Evolutionary conservation across 345 rosid species (phyloP).

Genomic region (Brassica nigra): DNA sequence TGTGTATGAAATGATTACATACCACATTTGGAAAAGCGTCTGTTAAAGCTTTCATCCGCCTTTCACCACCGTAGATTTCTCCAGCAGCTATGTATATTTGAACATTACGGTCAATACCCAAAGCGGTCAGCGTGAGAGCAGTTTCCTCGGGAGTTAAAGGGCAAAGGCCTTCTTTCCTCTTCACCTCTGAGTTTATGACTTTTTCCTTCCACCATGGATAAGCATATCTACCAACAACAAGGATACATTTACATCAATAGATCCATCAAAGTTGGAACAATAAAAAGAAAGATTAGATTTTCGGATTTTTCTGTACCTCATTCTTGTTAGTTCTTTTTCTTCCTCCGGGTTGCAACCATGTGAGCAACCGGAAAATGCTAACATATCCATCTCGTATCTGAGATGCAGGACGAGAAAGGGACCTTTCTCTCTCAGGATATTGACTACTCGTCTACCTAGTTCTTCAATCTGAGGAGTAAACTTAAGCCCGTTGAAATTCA

Average conservation of each 20-base stretch:
- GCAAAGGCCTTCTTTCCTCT: constrained; percentile 88
- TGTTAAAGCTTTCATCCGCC: constrained; percentile 65
- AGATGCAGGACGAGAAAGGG: constrained; percentile 91
- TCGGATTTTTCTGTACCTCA: constrained; percentile 55
- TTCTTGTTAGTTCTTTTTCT: constrained; percentile 75
- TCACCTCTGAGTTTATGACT: constrained; percentile 73
- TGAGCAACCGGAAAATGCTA: constrained; percentile 95
- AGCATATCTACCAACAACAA: constrained; percentile 63
- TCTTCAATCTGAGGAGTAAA: constrained; percentile 85
- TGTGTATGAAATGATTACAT: constrained; percentile 31
- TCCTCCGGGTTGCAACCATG: constrained; percentile 82
- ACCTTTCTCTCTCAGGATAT: constrained; percentile 75
- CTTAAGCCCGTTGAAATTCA: constrained; percentile 76
- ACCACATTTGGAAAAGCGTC: constrained; percentile 83
- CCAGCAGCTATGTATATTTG: constrained; percentile 97
- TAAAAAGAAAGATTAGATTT: constrained; percentile 12
- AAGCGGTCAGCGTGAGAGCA: constrained; percentile 67
- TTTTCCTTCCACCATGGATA: constrained; percentile 94
- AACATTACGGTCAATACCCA: constrained; percentile 74
- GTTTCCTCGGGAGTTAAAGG: constrained; percentile 97
- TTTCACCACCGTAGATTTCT: constrained; percentile 84
- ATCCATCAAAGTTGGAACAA: neutral
- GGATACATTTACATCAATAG: neutral
- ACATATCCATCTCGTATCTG: constrained; percentile 97
- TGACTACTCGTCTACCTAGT: constrained; percentile 70